Base-by-base conservation (phyloP, 805 yeast species). In the Suhomyces emberorum region DNA sequence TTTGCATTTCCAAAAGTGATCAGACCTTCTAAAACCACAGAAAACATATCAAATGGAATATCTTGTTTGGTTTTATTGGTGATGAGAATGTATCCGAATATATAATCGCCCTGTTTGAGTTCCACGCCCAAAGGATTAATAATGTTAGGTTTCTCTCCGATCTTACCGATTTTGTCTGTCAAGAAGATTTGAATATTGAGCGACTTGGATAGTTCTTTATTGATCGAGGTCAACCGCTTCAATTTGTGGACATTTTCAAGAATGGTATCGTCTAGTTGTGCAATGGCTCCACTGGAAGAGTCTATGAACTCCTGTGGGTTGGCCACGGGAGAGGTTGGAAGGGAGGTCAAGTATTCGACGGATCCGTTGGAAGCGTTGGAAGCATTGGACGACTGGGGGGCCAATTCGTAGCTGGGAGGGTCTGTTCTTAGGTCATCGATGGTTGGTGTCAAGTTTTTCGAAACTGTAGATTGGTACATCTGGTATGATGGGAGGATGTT, bases 401-500 rank as follows among this genome's bases (percentile, higher is more conserved):
- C 47, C 23, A 51, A 39, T 35, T 59, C 66, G 45, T 65, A 65
- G 7, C 48, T 38, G 7, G 72, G 72, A 4, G 69, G 70, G 24
- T 51, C 60, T 2, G 51, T 42, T 27, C 56, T 38, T 18, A 46
- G 28, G 30, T 59, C 53, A 21, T 61, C 61, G 1, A 42, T 39
- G 12, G 56, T 49, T 8, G 70, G 69, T 7, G 59, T 54, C 34
- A 64, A 49, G 35, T 51, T 55, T 34, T 60, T 62, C 15, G 69
- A 61, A 28, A 66, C 55, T 3, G 67, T 63, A 12, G 65, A 56
- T 42, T 59, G 63, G 39, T 57, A 61, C 70, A 65, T 64, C 21
- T 59, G 62, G 42, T 65, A 65, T 3, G 69, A 63, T 3, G 72
- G 72, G 14, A 65, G 49, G 29, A 65, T 65, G 35, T 59, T 63